Evolutionary conservation across 2,329 filamentous ascomycete species (phyloP).

Genomic region (Scedosporium minutisporum): DNA sequence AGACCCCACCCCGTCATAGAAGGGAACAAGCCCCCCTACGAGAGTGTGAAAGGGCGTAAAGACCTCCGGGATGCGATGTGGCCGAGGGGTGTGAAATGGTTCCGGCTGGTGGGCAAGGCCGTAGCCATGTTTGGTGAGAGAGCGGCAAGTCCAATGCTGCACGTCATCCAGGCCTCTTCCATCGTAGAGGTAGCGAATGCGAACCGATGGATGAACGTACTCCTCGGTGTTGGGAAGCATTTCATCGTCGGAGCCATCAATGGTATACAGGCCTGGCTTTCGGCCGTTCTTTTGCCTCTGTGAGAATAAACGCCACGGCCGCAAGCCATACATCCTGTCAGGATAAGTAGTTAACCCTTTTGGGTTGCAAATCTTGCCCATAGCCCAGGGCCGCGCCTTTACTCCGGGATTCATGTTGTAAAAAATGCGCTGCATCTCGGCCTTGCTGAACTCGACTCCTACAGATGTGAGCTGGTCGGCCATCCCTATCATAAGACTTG

Average conservation of each 20-base stretch:
- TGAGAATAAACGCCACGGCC: not conserved
- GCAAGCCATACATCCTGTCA: conserved; percentile 5
- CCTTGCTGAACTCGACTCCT: conserved; percentile 37
- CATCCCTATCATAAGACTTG: not conserved
- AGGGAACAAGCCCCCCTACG: not conserved
- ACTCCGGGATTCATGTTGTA: conserved; percentile 15
- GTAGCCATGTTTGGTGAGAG: conserved; percentile 11
- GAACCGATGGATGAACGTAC: conserved; percentile 20
- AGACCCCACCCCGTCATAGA: not conserved
- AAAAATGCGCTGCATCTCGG: conserved; percentile 26
- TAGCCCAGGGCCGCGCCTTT: conserved; percentile 10
- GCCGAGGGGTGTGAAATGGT: not conserved
- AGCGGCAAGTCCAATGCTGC: conserved; percentile 14
- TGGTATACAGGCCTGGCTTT: conserved; percentile 15
- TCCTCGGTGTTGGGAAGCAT: conserved; percentile 14
- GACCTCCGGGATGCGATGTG: not conserved
- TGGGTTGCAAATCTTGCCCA: conserved; percentile 13
- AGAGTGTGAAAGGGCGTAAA: not conserved
- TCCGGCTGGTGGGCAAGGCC: conserved; percentile 5
- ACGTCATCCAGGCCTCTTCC: conserved; percentile 20
- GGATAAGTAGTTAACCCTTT: conserved; percentile 4
- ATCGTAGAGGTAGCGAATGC: conserved; percentile 20
- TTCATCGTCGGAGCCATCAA: conserved; percentile 7
- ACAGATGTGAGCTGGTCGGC: conserved; percentile 32
- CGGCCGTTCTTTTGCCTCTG: conserved; percentile 3